Percentiles rank a stretch among this genome's conserved stretches.
Conservation (phyloP, 352 stramenopile species). For the Phytopythium sindhum region DNA sequence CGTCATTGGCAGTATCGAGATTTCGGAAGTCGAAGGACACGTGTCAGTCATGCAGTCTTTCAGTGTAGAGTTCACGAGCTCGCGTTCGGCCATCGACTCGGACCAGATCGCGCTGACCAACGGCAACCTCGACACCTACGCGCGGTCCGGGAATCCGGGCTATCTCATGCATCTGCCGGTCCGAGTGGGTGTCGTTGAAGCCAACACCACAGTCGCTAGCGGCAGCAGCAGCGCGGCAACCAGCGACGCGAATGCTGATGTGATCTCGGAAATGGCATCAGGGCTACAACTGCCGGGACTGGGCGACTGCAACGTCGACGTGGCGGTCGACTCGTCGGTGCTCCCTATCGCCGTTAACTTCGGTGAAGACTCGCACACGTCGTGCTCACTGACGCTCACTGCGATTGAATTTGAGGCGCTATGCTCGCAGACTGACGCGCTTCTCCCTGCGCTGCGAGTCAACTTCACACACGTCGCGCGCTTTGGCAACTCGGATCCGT, state of each 20-base stretch:
- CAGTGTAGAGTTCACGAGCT: constrained; percentile 30
- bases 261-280: constrained; percentile 28
- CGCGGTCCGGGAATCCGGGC: constrained; percentile 37
- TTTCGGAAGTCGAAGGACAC: background rate
- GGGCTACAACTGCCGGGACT: constrained; percentile 26
- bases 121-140: constrained; percentile 32
- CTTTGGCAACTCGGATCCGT: constrained; percentile 44
- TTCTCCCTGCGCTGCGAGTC: constrained; percentile 22
- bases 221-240: background rate
- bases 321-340: constrained; percentile 1
- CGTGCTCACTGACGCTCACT: constrained; percentile 29
- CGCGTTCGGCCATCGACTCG: background rate
- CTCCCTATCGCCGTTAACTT: constrained; percentile 19
- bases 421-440: constrained; percentile 15
- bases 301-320: constrained; percentile 19
- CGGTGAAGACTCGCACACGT: constrained; percentile 33
- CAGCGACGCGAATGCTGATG: background rate
- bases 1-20: constrained; percentile 19
- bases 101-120: constrained; percentile 21
- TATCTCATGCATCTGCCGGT: constrained; percentile 31
- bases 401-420: constrained; percentile 23
- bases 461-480: constrained; percentile 36
- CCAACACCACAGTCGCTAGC: background rate
- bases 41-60: constrained; percentile 26
- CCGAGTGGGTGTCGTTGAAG: constrained; percentile 24